phyloP scores from a whole-genome alignment of 768 basidiomycete genomes.

The Goffeauzyma gilvescens region DNA sequence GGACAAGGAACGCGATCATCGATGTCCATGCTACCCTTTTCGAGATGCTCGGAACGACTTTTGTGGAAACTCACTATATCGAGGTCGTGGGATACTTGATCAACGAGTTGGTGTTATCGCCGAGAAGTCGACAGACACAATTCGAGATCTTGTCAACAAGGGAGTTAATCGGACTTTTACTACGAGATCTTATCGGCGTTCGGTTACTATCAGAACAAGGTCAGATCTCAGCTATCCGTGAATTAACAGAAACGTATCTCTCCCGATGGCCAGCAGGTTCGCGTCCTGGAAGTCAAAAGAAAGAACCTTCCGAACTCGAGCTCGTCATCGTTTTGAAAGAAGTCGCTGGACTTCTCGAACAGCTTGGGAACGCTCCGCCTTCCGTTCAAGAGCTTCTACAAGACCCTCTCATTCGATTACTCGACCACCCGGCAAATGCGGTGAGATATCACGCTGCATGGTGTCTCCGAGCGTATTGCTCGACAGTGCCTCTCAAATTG shows the following conservation, averaged over 20 bases:
- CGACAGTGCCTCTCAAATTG: conserved; percentile 65
- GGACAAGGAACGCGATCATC: conserved; percentile 64
- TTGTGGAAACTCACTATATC: conserved; percentile 65
- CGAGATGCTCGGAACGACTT: conserved; percentile 50
- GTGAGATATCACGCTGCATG: conserved; percentile 74
- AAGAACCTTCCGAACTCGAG: conserved; percentile 46
- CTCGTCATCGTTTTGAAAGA: conserved; percentile 62
- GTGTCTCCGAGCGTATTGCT: conserved; percentile 77
- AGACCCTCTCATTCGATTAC: conserved; percentile 65
- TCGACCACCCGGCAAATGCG: conserved; percentile 68
- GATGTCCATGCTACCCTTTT: conserved; percentile 71
- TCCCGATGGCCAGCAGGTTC: conserved; percentile 83
- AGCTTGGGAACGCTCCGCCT: conserved; percentile 78
- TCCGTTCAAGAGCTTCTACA: conserved; percentile 73
- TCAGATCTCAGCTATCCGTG: conserved; percentile 76
- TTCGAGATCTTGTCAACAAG: conserved; percentile 59
- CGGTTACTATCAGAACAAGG: conserved; percentile 82
- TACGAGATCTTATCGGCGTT: conserved; percentile 71
- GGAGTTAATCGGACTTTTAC: conserved; percentile 52
- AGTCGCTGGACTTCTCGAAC: conserved; percentile 64
- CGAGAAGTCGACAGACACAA: conserved; percentile 38
- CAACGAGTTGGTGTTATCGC: conserved; percentile 50
- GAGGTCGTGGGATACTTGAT: conserved; percentile 61
- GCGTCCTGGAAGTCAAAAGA: no score
- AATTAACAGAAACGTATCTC: conserved; percentile 59